Evolutionary conservation across 495 filamentous ascomycete species (phyloP).

Genomic region (Aspergillus diversus): DNA sequence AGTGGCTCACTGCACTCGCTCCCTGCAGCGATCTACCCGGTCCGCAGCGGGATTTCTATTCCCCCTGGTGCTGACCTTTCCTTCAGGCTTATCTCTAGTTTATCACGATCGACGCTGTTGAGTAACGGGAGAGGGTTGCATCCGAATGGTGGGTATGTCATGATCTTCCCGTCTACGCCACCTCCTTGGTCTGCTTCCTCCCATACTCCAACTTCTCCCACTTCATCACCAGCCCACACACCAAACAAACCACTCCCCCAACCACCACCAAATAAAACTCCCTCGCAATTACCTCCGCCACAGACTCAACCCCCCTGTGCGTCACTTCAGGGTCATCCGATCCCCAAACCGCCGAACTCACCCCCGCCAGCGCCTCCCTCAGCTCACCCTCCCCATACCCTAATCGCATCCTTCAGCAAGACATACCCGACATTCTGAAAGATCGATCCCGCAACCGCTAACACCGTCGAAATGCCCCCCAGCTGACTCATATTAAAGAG

Average conservation of each 20-base stretch:
- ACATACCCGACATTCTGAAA: constrained; percentile 23
- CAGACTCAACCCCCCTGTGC: constrained; percentile 18
- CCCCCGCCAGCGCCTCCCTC: constrained; percentile 17
- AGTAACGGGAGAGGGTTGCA: too few species aligned
- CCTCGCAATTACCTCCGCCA: constrained; percentile 13
- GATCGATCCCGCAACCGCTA: constrained; percentile 15
- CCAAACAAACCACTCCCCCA: constrained; percentile 14
- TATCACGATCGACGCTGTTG: too few species aligned
- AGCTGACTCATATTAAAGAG: constrained; percentile 22
- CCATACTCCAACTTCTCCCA: too few species aligned
- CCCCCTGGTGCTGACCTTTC: too few species aligned
- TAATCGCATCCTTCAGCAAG: constrained; percentile 4
- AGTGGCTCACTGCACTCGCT: too few species aligned
- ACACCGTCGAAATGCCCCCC: constrained; percentile 14
- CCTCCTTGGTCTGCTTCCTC: too few species aligned
- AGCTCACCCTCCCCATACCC: constrained; percentile 14
- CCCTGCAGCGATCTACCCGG: too few species aligned
- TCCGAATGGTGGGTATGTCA: too few species aligned
- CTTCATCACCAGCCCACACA: constrained; percentile 15
- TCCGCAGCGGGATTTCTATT: too few species aligned
- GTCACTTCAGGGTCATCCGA: too few species aligned
- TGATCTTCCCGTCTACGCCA: too few species aligned
- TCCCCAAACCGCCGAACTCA: constrained; percentile 19
- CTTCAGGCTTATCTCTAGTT: too few species aligned
- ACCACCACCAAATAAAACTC: constrained; percentile 21